Evolutionary conservation across 768 basidiomycete genomes (phyloP), one percentile per base, ranked within the genome.

Genomic region (Mrakia blollopis): DNA sequence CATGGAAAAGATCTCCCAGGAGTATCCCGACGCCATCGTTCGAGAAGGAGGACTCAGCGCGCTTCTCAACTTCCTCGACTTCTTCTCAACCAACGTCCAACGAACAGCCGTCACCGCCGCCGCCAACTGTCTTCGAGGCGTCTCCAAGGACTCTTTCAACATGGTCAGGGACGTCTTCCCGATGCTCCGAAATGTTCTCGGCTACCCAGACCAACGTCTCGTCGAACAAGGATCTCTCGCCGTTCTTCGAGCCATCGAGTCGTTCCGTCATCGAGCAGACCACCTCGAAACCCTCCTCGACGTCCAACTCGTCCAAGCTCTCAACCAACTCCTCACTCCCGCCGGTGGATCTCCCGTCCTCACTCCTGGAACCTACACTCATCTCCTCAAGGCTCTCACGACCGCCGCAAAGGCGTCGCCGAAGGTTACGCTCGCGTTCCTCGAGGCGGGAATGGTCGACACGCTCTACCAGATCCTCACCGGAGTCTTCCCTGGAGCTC

Each of bases 71-170:
- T 98, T 92, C 84, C 89, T 99, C 80, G 96, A 98, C 85, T 99
- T 99, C 86, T 98, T 98, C 85, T 94, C 93, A 23, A 98, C 95
- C 80, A 92, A 94, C 41, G 95, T 98, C 18, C 97, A 99, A 83
- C 89, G 97, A 70, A 98, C 94, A 0, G 97, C 97, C 32, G 86
- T 99, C 35, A 94, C 97, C 80, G 95, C 97, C 25, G 95, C 95
- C 2, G 91, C 96, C 47, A 98, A 98, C 81, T 98, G 97, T 81
- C 98, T 97, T 84, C 89, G 94, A 69, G 93, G 93, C 82, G 89
- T 97, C 72, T 90, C 93, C 3, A 83, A 91, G 37, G 97, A 98
- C 77, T 90, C 93, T 82, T 95, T 94, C 84, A 83, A 88, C 47
- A 93, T 93, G 89, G 91, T 98, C 81, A 89, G 87, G 57, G 91